Base-by-base conservation (phyloP, 108 stramenopile species). In the Discostella stelligeroides region DNA sequence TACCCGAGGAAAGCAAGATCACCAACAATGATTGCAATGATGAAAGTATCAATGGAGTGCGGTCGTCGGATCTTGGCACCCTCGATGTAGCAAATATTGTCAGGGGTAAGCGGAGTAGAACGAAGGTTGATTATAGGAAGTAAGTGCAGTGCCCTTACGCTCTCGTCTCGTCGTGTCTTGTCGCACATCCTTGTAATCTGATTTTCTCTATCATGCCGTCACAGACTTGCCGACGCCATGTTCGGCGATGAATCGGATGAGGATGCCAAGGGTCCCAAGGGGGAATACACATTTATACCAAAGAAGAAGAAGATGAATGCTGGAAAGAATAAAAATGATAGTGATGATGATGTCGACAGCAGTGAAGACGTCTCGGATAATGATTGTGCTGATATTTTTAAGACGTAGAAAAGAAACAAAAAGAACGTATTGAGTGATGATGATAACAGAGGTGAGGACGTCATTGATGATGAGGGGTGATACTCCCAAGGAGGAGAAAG, bases 31-130 rank as follows among this genome's bases (percentile, higher is more conserved):
- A 47, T 24, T 37, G 28, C 39, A 50, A 38, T 37, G 27, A 30
- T 65, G 48, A 21, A 18, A 30, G 50, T 23, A 63, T n/a, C 13
- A 65, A 46, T 20, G 42, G 13, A 60, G 24, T 37, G 49, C 60
- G 63, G 53, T 17, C 46, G 5, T 18, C 40, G 12, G 84, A 82
- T 70, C 45, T 75, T 39, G 86, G 86, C 40, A 73, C 53, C 13
- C 78, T 96, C 18, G 88, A 92, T 63, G 72, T 76, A 60, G 47
- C 73, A 39, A 96, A 96, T 66, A 93, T 96, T 72, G 54, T 96
- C 4, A 29, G 62, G 38, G 95, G 95, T 11, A 93, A 91, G 58
- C 86, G 95, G 1, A 75, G 75, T 40, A 78, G 95, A 10, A 86
- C 68, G 12, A 70, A 70, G 47, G 88, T 93, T 2, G 92, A 96